A percentile compares a stretch with the other conserved stretches of the same genome.
Evolutionary conservation across 805 yeast genomes (phyloP).

Genomic region (Metschnikowia reukaufii): DNA sequence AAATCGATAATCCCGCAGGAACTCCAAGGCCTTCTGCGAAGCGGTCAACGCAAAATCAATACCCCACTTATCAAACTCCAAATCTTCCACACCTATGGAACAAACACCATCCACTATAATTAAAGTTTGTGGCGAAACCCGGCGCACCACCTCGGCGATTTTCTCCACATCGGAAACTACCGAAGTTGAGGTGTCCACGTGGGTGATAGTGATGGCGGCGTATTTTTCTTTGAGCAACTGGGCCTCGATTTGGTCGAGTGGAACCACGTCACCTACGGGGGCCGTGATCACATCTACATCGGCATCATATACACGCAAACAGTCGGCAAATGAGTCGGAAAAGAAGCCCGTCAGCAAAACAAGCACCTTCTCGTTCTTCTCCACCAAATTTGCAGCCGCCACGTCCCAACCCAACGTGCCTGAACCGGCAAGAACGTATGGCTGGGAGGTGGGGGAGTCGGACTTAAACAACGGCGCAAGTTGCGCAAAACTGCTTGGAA

Average conservation of each 20-base stretch:
- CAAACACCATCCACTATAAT: constrained; percentile 93
- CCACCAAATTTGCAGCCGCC: constrained; percentile 71
- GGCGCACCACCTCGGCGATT: constrained; percentile 60
- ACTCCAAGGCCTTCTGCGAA: constrained; percentile 95
- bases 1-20: constrained; percentile 87
- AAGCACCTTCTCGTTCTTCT: constrained; percentile 64
- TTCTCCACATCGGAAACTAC: constrained; percentile 72
- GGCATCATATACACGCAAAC: constrained; percentile 69
- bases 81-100: constrained; percentile 84
- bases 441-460: constrained; percentile 65
- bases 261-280: constrained; percentile 69
- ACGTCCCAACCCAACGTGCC: constrained; percentile 97
- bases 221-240: constrained; percentile 55
- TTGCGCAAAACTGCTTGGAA: constrained; percentile 69
- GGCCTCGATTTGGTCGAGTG: constrained; percentile 53
- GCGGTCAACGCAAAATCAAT: constrained; percentile 87
- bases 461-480: constrained; percentile 76
- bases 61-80: constrained; percentile 87
- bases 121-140: constrained; percentile 73
- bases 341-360: constrained; percentile 90
- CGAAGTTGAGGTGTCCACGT: constrained; percentile 97
- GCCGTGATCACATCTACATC: constrained; percentile 75
- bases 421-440: constrained; percentile 80
- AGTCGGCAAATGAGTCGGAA: constrained; percentile 78
- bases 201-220: constrained; percentile 79